A percentile compares a stretch with the other conserved stretches of the same genome.
These are phyloP conservation scores for Aphanomyces cochlioides DNA, from an alignment of 352 stramenopile species.

Conservation along the genomic window DNA sequence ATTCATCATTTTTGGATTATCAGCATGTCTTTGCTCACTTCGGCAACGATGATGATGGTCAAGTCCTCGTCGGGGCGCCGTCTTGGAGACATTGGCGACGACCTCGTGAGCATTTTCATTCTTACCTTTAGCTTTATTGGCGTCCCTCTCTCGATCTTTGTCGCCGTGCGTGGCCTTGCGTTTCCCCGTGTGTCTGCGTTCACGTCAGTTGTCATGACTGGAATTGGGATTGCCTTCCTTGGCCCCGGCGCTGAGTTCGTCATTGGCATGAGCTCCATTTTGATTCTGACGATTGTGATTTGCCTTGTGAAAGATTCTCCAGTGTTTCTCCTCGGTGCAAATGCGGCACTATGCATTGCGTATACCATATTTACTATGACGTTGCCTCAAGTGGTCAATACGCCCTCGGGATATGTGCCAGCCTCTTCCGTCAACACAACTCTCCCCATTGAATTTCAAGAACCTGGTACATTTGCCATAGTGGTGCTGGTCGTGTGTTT, in stretches of 20 bases:
- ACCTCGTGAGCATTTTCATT: not conserved
- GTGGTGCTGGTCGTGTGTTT: not conserved
- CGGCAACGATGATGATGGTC: not conserved
- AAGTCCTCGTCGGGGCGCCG: not conserved
- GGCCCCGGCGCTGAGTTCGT: not conserved
- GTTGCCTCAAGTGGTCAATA: conserved; percentile 2
- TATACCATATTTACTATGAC: not conserved
- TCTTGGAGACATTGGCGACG: not conserved
- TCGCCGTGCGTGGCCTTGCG: not conserved
- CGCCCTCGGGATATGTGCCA: not conserved
- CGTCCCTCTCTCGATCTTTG: not conserved
- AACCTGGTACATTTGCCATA: not conserved
- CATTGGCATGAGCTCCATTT: not conserved
- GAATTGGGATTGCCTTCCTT: not conserved
- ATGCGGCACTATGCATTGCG: not conserved
- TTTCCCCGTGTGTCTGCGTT: not conserved
- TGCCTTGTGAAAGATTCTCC: not conserved
- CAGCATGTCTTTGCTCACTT: no score
- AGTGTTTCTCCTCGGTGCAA: not conserved
- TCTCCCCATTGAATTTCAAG: not conserved
- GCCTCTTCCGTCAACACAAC: conserved; percentile 1
- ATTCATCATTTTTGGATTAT: no score
- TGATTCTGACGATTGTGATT: not conserved
- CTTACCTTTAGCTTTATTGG: not conserved
- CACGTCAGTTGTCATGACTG: not conserved